Evolutionary conservation across 1,139 yeast species (phyloP).

Genomic region (Sugiyamaella sp.): DNA sequence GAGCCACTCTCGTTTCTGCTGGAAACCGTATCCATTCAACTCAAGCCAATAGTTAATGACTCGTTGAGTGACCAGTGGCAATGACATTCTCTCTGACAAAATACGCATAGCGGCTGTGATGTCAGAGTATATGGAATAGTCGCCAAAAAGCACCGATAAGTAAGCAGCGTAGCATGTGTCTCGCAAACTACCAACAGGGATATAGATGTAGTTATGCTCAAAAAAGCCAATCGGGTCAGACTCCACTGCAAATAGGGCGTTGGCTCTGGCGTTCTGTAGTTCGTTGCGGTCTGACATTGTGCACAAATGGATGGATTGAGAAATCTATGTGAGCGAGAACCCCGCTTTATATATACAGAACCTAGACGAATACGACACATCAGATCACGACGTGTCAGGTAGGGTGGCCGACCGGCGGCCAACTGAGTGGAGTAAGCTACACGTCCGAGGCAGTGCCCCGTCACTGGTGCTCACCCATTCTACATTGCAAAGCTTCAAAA

Average conservation of each 20-base stretch:
- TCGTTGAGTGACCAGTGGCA: not conserved
- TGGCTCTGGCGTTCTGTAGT: not conserved
- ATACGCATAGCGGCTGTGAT: not conserved
- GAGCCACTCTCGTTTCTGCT: not conserved
- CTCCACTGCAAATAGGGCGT: not conserved
- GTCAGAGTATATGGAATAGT: not conserved
- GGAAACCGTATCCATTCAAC: not conserved
- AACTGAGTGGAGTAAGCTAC: no score
- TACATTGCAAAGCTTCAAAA: no score
- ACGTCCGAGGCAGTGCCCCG: no score
- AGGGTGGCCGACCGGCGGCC: no score
- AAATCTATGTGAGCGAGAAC: no score
- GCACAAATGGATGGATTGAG: no score
- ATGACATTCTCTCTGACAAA: not conserved
- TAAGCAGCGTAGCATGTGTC: conserved; percentile 3
- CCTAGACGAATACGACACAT: no score
- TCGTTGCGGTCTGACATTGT: no score
- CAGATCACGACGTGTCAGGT: no score
- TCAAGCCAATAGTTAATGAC: not conserved
- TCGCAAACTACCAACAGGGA: conserved; percentile 4
- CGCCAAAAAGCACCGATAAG: conserved; percentile 4
- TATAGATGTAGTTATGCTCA: not conserved
- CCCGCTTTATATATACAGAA: no score
- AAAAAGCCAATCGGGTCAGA: not conserved
- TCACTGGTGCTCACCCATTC: no score